phyloP scores from a whole-genome alignment of 108 stramenopile genomes.

The Stephanodiscus minutulus region DNA sequence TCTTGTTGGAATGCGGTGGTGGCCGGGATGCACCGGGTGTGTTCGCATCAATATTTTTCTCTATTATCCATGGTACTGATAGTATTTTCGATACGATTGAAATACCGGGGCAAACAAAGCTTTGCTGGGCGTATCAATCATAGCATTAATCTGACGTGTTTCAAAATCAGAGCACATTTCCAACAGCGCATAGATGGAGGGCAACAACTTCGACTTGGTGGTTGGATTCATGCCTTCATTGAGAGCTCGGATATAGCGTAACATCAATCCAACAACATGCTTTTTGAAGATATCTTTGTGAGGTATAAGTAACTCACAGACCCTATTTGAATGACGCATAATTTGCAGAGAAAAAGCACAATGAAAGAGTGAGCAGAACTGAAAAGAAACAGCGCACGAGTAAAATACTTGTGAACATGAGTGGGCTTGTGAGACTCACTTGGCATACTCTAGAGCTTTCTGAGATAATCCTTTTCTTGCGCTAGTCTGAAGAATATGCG shows the following conservation, averaged over 20 bases:
- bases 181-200: constrained; percentile 68
- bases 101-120: constrained; percentile 66
- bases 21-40: neutral
- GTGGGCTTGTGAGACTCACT: constrained; percentile 15
- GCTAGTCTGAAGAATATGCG: constrained; percentile 31
- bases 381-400: no score
- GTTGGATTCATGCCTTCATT: constrained; percentile 46
- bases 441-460: constrained; percentile 35
- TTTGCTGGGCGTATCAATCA: constrained; percentile 65
- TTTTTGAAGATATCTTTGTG: constrained; percentile 89
- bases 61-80: constrained; percentile 77
- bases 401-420: no score
- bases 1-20: neutral
- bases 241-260: constrained; percentile 65
- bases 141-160: constrained; percentile 67
- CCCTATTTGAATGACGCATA: constrained; percentile 11
- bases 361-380: neutral
- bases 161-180: constrained; percentile 78
- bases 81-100: constrained; percentile 69
- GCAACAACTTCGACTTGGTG: constrained; percentile 52
- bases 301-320: constrained; percentile 76
- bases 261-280: constrained; percentile 70
- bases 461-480: constrained; percentile 25
- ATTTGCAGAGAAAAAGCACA: neutral
- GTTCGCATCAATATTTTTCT: neutral